A percentile compares a stretch with the other conserved stretches of the same genome.
phyloP scores from a whole-genome alignment of 1,284 basidiomycete genomes.

The Ceratobasidium sp. region DNA sequence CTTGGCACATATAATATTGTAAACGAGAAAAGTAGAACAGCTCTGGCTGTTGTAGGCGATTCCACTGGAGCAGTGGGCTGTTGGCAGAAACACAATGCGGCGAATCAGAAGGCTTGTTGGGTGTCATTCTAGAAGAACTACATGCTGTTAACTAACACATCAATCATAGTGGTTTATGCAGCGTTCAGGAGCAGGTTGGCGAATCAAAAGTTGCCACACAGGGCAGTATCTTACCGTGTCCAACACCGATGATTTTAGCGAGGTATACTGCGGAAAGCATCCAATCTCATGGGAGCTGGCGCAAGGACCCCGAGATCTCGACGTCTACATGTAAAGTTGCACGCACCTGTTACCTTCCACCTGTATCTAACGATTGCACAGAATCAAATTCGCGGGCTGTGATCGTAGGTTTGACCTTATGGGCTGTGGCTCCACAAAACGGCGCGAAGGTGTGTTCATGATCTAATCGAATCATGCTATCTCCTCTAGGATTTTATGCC shows the following conservation, averaged over 20 bases:
- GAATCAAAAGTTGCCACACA: conserved; percentile 3
- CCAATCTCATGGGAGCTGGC: conserved; percentile 10
- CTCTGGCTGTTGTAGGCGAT: neutral
- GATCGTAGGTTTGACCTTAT: conserved; percentile 1
- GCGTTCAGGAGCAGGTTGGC: conserved; percentile 5
- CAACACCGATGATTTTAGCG: neutral
- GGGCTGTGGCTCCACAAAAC: neutral
- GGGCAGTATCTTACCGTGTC: neutral
- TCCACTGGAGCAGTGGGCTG: neutral
- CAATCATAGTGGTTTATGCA: conserved; percentile 5
- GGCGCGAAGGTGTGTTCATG: too few relatives aligned
- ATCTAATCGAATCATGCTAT: neutral
- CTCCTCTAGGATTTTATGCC: neutral
- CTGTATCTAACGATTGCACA: neutral
- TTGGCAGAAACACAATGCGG: neutral
- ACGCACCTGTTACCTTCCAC: neutral
- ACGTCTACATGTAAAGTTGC: conserved; percentile 22
- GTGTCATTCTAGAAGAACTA: neutral
- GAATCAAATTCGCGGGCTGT: neutral
- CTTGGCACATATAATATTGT: neutral
- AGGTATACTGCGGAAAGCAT: neutral
- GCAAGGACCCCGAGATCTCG: neutral
- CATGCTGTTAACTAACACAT: neutral
- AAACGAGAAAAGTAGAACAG: neutral
- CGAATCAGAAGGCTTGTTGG: neutral